Evolutionary conservation across 169 alveolate species (phyloP).

Genomic region (Plasmodium malariae): DNA sequence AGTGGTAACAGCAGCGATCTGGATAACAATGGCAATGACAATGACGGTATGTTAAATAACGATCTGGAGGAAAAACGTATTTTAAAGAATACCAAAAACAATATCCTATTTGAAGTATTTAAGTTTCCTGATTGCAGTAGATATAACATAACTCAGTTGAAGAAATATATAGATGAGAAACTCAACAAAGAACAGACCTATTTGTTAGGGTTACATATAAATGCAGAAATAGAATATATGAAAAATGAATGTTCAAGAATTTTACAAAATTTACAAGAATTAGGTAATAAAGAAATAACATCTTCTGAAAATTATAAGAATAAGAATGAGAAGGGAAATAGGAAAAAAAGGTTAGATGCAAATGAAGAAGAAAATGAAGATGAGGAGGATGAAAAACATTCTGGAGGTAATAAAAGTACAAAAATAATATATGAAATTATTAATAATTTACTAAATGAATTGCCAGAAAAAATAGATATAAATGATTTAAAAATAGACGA

Average conservation of each 20-base stretch:
- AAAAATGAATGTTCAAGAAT: constrained; percentile 92
- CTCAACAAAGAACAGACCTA: constrained; percentile 93
- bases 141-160: constrained; percentile 92
- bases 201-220: constrained; percentile 96
- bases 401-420: constrained; percentile 86
- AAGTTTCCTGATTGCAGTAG: constrained; percentile 96
- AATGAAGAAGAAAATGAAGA: constrained; percentile 13
- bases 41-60: neutral
- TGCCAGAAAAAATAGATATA: constrained; percentile 88
- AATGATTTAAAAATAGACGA: constrained; percentile 76
- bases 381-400: constrained; percentile 79
- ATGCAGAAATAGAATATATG: constrained; percentile 97
- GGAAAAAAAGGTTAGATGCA: neutral
- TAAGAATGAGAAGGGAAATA: neutral
- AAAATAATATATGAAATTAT: constrained; percentile 89
- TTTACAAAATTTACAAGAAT: constrained; percentile 89
- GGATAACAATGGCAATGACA: neutral
- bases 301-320: constrained; percentile 42
- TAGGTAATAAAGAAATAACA: constrained; percentile 49
- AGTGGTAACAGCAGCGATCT: constrained; percentile 1
- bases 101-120: constrained; percentile 93
- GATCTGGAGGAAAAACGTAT: constrained; percentile 88
- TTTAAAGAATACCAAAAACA: constrained; percentile 91
- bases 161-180: constrained; percentile 94
- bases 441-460: constrained; percentile 84